Base-by-base conservation (phyloP, 805 yeast genomes). In the Millerozyma acaciae region DNA sequence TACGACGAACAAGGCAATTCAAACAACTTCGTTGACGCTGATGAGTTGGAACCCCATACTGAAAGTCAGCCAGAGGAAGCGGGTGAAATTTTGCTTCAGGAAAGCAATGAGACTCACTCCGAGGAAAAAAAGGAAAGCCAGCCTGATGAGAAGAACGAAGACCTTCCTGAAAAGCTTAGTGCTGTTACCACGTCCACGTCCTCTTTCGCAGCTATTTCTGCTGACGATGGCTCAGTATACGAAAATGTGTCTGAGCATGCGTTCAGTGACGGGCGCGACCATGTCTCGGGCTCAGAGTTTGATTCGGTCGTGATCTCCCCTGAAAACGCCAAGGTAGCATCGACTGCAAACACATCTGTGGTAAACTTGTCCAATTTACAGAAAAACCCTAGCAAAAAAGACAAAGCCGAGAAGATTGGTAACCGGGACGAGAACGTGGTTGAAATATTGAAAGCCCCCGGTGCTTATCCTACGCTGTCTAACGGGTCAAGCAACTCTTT, bases 121-220 rank as follows among this genome's bases (percentile, higher is more conserved):
- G n/a, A 16, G 29, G 4, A 22, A 12, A 6, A 10, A 30, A 25
- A 14, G 19, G 10, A 30, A 27, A 13, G 25, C 29, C 34, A n/a
- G 28, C 6, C 26, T 7, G 26, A 23, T 15, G 13, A 18, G 2
- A 22, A n/a, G n/a, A 30, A 20, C 7, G 8, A 22, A 16, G 34
- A 28, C 8, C 25, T 30, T 15, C 16, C 16, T n/a, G 47, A 36
- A 13, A 34, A 37, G 10, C 33, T 48, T 27, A 40, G 54, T 20
- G 55, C 55, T 16, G 58, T 54, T 15, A 47, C 50, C 26, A 60
- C 67, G 2, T 40, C 58, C 4, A 43, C 50, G 8, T 55, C 62
- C 6, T 61, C 68, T 21, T 62, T 58, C 49, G 66, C 67, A 12
- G 67, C 65, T 4, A 62, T 62, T 23, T 57, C 65, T 1, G 54